A percentile compares a stretch with the other conserved stretches of the same genome.
These are phyloP conservation scores for Schizothecium vesticola DNA, from an alignment of 495 filamentous ascomycete genomes.

Conservation along the genomic window DNA sequence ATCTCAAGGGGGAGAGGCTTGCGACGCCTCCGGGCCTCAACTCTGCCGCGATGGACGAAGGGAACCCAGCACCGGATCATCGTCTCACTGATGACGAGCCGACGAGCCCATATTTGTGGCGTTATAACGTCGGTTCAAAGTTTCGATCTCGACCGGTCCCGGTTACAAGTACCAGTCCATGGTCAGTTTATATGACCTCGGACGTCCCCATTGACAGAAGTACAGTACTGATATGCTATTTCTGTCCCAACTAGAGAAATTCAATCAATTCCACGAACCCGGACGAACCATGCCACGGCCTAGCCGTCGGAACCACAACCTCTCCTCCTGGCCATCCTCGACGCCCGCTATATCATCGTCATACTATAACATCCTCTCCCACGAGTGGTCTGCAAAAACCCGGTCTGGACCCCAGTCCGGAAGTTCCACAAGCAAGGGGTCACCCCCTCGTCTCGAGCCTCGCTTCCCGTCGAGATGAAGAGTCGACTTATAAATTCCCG, in stretches of 20 bases:
- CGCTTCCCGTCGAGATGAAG: neutral
- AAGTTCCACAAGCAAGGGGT: neutral
- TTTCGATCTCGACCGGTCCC: neutral
- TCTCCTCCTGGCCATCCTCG: neutral
- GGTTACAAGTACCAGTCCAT: neutral
- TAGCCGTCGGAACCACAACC: neutral
- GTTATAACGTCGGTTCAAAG: neutral
- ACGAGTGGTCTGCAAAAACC: neutral
- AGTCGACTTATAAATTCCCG: neutral
- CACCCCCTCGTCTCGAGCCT: neutral
- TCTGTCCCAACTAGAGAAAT: neutral
- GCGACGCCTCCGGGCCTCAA: neutral
- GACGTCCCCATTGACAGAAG: neutral
- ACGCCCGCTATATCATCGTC: neutral
- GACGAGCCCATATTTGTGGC: neutral
- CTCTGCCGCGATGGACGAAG: neutral
- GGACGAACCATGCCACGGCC: neutral
- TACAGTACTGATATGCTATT: neutral
- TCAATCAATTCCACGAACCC: neutral
- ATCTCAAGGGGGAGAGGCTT: neutral
- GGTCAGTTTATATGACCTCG: neutral
- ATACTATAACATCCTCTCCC: neutral
- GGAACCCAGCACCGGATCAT: neutral
- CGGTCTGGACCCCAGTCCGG: neutral
- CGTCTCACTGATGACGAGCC: neutral